Conservation (phyloP, 169 alveolate genomes). For the Perkinsus marinus region DNA sequence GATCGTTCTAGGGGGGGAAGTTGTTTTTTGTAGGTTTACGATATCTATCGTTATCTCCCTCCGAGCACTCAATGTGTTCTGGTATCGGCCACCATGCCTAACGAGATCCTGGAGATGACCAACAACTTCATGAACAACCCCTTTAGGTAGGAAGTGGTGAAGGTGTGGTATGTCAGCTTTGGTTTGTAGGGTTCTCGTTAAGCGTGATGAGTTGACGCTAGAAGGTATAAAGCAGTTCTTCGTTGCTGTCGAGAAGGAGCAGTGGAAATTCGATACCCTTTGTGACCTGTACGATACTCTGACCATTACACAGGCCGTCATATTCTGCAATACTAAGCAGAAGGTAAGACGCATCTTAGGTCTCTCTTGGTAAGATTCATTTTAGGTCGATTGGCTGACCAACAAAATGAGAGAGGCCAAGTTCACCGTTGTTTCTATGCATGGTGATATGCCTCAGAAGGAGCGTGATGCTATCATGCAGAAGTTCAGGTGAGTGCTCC, state of each 20-base stretch:
- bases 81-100: conserved; percentile 96
- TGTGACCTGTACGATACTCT: conserved; percentile 94
- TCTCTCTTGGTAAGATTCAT: too few species aligned
- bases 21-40: conserved; percentile 59
- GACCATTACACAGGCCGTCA: conserved; percentile 95
- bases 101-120: conserved; percentile 90
- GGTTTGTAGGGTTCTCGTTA: conserved; percentile 82
- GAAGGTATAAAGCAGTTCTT: conserved; percentile 96
- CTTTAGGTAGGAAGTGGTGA: conserved; percentile 18
- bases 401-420: conserved; percentile 89
- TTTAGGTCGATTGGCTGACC: conserved; percentile 76
- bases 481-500: conserved; percentile 48
- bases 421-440: conserved; percentile 86
- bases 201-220: conserved; percentile 93
- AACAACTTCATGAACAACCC: conserved; percentile 96
- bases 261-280: conserved; percentile 94
- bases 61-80: conserved; percentile 87
- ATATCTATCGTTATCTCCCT: conserved; percentile 89
- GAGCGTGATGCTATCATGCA: conserved; percentile 93
- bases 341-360: conserved; percentile 58
- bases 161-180: neutral
- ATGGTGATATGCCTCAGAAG: conserved; percentile 93
- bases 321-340: conserved; percentile 91
- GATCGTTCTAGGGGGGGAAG: neutral
- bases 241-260: conserved; percentile 96